Evolutionary conservation across 805 yeast species (phyloP).

Genomic region (Monosporozyma yasuniensis): DNA sequence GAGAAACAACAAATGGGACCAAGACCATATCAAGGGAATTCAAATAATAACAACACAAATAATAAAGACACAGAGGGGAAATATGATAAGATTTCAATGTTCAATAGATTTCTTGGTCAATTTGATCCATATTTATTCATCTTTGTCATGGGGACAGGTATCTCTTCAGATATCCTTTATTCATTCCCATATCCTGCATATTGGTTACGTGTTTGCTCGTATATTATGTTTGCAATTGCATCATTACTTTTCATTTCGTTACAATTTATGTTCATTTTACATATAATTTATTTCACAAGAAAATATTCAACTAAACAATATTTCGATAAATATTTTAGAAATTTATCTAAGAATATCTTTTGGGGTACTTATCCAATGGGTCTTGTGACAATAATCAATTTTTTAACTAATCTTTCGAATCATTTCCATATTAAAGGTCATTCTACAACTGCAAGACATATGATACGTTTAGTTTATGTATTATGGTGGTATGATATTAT

Average conservation of each 20-base stretch:
- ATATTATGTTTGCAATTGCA: slow-evolving; percentile 55
- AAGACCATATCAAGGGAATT: background rate
- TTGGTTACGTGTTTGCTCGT: slow-evolving; percentile 51
- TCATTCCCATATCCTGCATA: slow-evolving; percentile 54
- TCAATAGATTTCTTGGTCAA: slow-evolving; percentile 6
- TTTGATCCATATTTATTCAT: slow-evolving; percentile 57
- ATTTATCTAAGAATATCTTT: slow-evolving; percentile 46
- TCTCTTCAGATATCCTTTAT: slow-evolving; percentile 51
- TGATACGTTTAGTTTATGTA: slow-evolving; percentile 45
- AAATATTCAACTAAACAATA: slow-evolving; percentile 17
- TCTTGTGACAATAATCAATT: slow-evolving; percentile 52
- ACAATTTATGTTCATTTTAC: slow-evolving; percentile 35
- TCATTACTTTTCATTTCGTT: slow-evolving; percentile 39
- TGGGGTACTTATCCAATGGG: slow-evolving; percentile 84
- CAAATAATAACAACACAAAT: background rate
- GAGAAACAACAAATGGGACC: background rate
- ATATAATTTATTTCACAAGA: slow-evolving; percentile 30
- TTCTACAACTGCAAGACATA: slow-evolving; percentile 17
- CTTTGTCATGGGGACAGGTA: slow-evolving; percentile 81
- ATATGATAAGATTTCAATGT: background rate
- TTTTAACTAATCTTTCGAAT: slow-evolving; percentile 38
- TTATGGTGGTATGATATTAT: slow-evolving; percentile 68
- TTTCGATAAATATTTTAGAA: slow-evolving; percentile 26
- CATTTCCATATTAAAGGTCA: slow-evolving; percentile 14
- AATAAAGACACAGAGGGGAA: background rate